Evolutionary conservation across 192 early-diverging fungal genomes (phyloP), one percentile per base, ranked within the genome.

Genomic region (Lunasporangiospora selenospora): DNA sequence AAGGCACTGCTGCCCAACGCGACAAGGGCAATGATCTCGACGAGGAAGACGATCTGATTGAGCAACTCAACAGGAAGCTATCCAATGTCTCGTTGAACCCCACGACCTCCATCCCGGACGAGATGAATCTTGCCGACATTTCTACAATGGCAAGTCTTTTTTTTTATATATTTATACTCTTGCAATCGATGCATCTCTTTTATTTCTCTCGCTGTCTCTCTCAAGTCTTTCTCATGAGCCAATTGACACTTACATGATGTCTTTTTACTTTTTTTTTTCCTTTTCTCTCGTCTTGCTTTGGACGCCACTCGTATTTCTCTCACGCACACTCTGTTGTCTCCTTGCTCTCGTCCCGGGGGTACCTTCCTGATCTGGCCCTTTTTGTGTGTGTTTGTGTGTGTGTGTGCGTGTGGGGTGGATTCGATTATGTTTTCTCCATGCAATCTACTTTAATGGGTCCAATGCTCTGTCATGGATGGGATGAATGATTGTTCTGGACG

Each of bases 21-120:
- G 55, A 73, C 60, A 40, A 52, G 4, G 40, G 40, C 1, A 41
- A 44, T 34, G 55, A 58, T 27, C 41, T 63, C 3, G 69, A 73
- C 33, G 69, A 73, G 16, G 60, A 73, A 36, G 69, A 73, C 41
- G 69, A 73, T 46, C 49, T 73, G 40, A 73, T 73, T 53, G 69
- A 73, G 36, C 69, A 73, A 18, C 69, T 73, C 18, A 73, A 73
- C 42, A 41, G 69, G 4, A 73, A 73, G 42, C 49, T 73, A 2
- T 73, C 69, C 18, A 73, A 73, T 36, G 69, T 73, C 38, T 63
- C 69, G 32, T 53, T 73, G 42, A 73, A 73, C 34, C 69, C 69
- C 3, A 45, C 60, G 1, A 63, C 59, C 7, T 38, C 60, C 10
- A 73, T 73, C 30, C 69, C 69, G 3, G 69, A 73, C 43, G 69